phyloP scores from a whole-genome alignment of 257 asterid species.

The Solanum corneliomulleri region DNA sequence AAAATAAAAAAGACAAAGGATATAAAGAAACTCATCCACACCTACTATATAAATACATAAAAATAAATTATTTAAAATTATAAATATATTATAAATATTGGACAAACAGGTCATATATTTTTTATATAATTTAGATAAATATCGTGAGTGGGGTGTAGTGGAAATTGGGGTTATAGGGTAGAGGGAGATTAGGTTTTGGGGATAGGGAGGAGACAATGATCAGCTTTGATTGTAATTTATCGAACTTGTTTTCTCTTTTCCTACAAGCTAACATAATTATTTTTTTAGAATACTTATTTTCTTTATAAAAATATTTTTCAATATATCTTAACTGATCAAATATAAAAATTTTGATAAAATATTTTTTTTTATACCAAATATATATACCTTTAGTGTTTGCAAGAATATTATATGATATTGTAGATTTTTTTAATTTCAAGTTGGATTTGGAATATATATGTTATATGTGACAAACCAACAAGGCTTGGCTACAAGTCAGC shows the following conservation, averaged over 20 bases:
- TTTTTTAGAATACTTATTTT: not conserved
- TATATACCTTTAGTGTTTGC: not conserved
- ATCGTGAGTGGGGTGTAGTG: not conserved
- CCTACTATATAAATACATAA: too few species aligned
- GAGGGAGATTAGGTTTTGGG: too few species aligned
- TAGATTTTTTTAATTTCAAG: not conserved
- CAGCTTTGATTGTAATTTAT: not conserved
- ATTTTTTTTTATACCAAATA: not conserved
- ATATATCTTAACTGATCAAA: not conserved
- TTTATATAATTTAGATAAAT: not conserved
- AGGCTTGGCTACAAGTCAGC: not conserved
- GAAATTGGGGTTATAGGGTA: not conserved
- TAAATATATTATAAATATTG: not conserved
- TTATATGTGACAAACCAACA: constrained; percentile 16
- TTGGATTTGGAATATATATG: not conserved
- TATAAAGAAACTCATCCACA: not conserved
- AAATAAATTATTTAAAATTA: too few species aligned
- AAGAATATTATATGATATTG: not conserved
- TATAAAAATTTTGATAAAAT: not conserved
- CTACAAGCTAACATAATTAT: not conserved
- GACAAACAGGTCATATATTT: not conserved
- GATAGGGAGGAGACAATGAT: not conserved
- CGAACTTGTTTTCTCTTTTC: not conserved
- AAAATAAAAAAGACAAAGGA: not conserved
- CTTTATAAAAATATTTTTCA: not conserved